Evolutionary conservation across 768 basidiomycete species (phyloP).

Genomic region (Clavulina sp.): DNA sequence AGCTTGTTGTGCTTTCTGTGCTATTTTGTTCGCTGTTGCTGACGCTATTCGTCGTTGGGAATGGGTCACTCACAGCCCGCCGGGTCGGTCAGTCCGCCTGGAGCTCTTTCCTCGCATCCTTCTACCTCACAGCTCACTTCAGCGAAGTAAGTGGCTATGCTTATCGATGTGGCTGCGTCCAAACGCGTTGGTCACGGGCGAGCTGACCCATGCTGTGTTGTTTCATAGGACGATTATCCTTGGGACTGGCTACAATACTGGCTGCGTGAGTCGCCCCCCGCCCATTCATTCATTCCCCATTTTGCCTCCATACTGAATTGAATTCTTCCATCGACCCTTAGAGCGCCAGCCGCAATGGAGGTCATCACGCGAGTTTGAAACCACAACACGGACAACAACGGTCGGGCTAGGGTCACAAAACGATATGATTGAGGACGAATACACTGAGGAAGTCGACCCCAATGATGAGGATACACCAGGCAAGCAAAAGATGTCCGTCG

Average conservation of each 20-base stretch:
- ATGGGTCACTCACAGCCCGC: too few relatives aligned
- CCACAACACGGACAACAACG: neutral
- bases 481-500: conserved; percentile 1
- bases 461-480: neutral
- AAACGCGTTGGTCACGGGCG: too few relatives aligned
- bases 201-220: too few relatives aligned
- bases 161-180: too few relatives aligned
- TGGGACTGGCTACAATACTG: neutral
- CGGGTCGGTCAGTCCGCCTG: conserved; percentile 1
- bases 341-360: conserved; percentile 1
- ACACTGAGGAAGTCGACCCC: neutral
- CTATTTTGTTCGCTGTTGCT: too few relatives aligned
- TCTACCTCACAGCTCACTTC: conserved; percentile 1
- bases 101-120: neutral
- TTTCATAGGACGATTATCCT: neutral
- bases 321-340: neutral
- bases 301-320: neutral
- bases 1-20: too few relatives aligned
- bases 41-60: too few relatives aligned
- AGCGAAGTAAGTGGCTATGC: neutral
- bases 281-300: too few relatives aligned
- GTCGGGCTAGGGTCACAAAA: neutral
- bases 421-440: neutral
- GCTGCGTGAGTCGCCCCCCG: too few relatives aligned
- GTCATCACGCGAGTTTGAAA: conserved; percentile 1